A percentile compares a stretch with the other conserved stretches of the same genome.
Conservation (phyloP, 768 basidiomycete genomes). For the Boletus eberwhitei region DNA sequence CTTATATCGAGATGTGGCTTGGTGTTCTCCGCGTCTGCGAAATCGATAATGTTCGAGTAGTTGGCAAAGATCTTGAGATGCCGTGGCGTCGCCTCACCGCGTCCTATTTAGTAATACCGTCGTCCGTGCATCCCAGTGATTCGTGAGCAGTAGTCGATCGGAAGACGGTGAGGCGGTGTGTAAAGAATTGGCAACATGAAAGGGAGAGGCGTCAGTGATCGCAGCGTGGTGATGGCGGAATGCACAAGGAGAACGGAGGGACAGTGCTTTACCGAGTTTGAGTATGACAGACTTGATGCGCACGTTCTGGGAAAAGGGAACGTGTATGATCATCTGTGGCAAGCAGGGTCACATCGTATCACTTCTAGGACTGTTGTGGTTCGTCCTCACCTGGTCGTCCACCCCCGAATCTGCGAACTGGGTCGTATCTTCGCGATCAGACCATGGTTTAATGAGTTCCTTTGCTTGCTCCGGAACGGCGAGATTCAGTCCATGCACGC, state of each 20-base stretch:
- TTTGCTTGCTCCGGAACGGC: constrained; percentile 79
- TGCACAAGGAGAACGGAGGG: constrained; percentile 3
- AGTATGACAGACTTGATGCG: constrained; percentile 69
- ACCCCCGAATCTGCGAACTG: constrained; percentile 75
- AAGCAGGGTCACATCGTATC: constrained; percentile 15
- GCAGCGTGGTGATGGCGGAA: constrained; percentile 7
- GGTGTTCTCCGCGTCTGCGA: constrained; percentile 63
- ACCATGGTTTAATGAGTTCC: constrained; percentile 78
- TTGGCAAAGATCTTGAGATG: constrained; percentile 76
- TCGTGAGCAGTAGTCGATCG: constrained; percentile 1
- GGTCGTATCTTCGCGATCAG: constrained; percentile 63
- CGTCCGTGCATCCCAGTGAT: constrained; percentile 4
- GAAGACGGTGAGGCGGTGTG: constrained; percentile 2
- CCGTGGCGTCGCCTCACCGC: constrained; percentile 74
- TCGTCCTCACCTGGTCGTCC: constrained; percentile 69
- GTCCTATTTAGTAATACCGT: constrained; percentile 41
- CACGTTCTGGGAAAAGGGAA: constrained; percentile 79
- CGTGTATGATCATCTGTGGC: constrained; percentile 69
- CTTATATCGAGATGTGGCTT: constrained; percentile 70
- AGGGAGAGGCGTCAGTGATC: constrained; percentile 8
- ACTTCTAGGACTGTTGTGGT: neutral
- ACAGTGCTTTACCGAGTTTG: constrained; percentile 58
- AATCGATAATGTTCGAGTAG: constrained; percentile 71
- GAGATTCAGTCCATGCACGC: constrained; percentile 79
- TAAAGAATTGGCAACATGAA: constrained; percentile 5